Base-by-base conservation (phyloP, 2,329 filamentous ascomycete species). In the Ramularia endophylla region DNA sequence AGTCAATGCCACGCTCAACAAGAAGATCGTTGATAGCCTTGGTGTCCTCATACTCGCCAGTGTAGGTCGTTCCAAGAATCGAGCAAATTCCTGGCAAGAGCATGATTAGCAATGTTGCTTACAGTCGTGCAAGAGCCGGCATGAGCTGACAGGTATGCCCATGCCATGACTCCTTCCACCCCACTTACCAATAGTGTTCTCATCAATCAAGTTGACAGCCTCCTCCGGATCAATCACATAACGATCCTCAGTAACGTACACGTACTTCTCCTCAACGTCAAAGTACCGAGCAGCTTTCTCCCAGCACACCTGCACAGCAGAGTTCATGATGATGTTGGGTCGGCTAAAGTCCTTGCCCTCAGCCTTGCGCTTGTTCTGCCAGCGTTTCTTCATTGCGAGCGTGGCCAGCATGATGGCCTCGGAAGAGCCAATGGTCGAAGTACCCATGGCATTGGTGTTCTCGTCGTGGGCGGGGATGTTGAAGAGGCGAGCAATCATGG, bases 251-350 rank as follows among this genome's bases (percentile, higher is more conserved):
- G 77, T 80, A 62, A 77, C 81, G 63, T 73, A 81, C 44, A 80
- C 75, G 49, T 78, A 88, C 67, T 85, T 87, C 72, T 95, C 89
- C 54, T 95, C 90, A 30, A 95, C 78, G 58, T 97, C 90, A 43
- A 67, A 65, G 55, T 67, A 67, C 11, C 64, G 52, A 30, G 69
- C 67, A 1, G 69, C 69, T 72, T 95, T 95, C 66, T 95, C 88
- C 89, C 89, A 95, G 74, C 88, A 95, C 29, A 95, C 90, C 68
- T 97, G 90, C 2, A 95, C 90, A 22, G 90, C 89, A 18, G 86
- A 87, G 56, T 86, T 92, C 90, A 97, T 95, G 72, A 97, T 71
- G 47, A 97, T 83, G 68, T 97, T 97, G 41, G 90, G 90, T 32
- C 77, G 76, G 48, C 88, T 85, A 46, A 65, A 77, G 40, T 87